Conservation (phyloP, 1,284 basidiomycete genomes). For the Cutaneotrichosporon daszewskae region DNA sequence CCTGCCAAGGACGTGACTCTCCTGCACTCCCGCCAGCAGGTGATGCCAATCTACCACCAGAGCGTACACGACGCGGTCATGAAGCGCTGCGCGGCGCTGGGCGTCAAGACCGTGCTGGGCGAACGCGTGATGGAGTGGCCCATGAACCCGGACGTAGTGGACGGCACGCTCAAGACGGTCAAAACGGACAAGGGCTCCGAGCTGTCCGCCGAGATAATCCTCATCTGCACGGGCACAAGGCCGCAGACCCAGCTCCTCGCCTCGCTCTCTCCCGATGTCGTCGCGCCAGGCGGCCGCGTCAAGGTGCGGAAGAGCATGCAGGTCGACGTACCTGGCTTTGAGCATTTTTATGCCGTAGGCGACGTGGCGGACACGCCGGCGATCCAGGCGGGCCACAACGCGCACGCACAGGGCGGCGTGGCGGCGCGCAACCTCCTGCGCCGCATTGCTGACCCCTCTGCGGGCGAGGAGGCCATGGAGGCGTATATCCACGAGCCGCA, state of each 20-base stretch:
- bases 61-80: slow-evolving; percentile 46
- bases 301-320: slow-evolving; percentile 60
- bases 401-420: slow-evolving; percentile 55
- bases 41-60: slow-evolving; percentile 49
- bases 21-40: slow-evolving; percentile 48
- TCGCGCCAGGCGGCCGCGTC: slow-evolving; percentile 53
- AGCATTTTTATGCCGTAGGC: slow-evolving; percentile 48
- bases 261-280: slow-evolving; percentile 15
- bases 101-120: slow-evolving; percentile 47
- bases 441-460: slow-evolving; percentile 28
- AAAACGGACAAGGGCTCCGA: slow-evolving; percentile 58
- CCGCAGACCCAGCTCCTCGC: slow-evolving; percentile 62
- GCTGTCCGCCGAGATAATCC: slow-evolving; percentile 61
- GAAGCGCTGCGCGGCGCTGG: slow-evolving; percentile 43
- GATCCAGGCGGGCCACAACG: slow-evolving; percentile 61
- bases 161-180: slow-evolving; percentile 47
- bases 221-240: slow-evolving; percentile 68
- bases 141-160: slow-evolving; percentile 25
- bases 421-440: slow-evolving; percentile 45
- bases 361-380: slow-evolving; percentile 48
- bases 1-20: slow-evolving; percentile 48
- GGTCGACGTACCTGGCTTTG: slow-evolving; percentile 5
- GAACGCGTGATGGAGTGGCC: slow-evolving; percentile 46
- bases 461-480: slow-evolving; percentile 48
- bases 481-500: slow-evolving; percentile 54